These are phyloP conservation scores for Pichia pseudocactophila DNA, from an alignment of 805 yeast genomes.

Conservation along the genomic window DNA sequence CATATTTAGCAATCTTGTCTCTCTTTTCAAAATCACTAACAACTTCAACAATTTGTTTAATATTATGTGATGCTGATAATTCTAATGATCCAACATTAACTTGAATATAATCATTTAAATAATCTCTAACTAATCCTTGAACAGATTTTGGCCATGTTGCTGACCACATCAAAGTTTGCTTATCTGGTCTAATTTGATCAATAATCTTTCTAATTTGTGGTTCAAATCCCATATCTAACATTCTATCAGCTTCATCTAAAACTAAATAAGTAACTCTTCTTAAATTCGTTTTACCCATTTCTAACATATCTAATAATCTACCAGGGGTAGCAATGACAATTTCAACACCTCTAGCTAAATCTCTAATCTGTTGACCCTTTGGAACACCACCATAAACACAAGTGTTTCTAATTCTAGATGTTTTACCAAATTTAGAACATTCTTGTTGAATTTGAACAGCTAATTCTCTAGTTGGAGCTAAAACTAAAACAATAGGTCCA, in stretches of 20 bases:
- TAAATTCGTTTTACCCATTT: slow-evolving; percentile 87
- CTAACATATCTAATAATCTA: slow-evolving; percentile 96
- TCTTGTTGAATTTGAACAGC: slow-evolving; percentile 97
- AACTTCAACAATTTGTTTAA: slow-evolving; percentile 89
- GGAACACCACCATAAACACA: slow-evolving; percentile 99
- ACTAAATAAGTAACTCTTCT: slow-evolving; percentile 95
- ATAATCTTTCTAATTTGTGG: slow-evolving; percentile 98
- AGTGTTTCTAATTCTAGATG: slow-evolving; percentile 90
- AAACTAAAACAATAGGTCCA: slow-evolving; percentile 91
- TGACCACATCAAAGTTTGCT: slow-evolving; percentile 99
- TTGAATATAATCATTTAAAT: slow-evolving; percentile 87
- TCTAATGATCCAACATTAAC: slow-evolving; percentile 95
- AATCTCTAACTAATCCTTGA: slow-evolving; percentile 85
- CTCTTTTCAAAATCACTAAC: slow-evolving; percentile 88
- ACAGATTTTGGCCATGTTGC: slow-evolving; percentile 99
- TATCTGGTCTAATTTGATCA: slow-evolving; percentile 94
- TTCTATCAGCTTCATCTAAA: slow-evolving; percentile 98
- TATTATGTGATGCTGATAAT: slow-evolving; percentile 92
- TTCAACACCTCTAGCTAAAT: slow-evolving; percentile 89
- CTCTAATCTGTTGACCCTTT: slow-evolving; percentile 95
- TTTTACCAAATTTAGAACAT: slow-evolving; percentile 87
- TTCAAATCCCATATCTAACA: slow-evolving; percentile 99
- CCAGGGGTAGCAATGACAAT: slow-evolving; percentile 98
- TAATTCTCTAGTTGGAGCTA: slow-evolving; percentile 98
- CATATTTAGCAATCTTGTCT: slow-evolving; percentile 76